phyloP scores from a whole-genome alignment of 1,139 yeast species.

The Magnusiomyces paraingens region DNA sequence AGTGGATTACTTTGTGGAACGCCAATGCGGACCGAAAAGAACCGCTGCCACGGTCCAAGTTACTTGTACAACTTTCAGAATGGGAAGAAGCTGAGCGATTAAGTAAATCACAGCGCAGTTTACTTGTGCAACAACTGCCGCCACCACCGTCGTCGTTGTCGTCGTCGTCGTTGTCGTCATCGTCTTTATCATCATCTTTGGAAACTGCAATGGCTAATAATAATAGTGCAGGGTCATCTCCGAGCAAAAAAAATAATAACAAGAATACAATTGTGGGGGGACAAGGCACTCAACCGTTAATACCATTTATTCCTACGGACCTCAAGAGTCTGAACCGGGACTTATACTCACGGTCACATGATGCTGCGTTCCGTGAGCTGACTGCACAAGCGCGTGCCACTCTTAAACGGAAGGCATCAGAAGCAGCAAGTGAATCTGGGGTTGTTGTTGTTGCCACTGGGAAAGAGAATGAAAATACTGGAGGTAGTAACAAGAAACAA shows the following conservation, averaged over 20 bases:
- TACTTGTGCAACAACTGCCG: background rate
- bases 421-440: too few relatives aligned
- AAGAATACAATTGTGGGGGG: background rate
- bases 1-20: constrained; percentile 73
- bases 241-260: constrained; percentile 21
- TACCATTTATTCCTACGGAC: background rate
- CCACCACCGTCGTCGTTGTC: background rate
- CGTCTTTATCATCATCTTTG: background rate
- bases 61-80: constrained; percentile 50
- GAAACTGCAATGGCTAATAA: constrained; percentile 9
- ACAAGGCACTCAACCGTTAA: background rate
- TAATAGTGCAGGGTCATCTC: constrained; percentile 19
- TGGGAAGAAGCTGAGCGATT: constrained; percentile 51
- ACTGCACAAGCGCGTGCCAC: constrained; percentile 17
- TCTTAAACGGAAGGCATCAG: constrained; percentile 16
- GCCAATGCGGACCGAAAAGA: constrained; percentile 72
- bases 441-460: too few relatives aligned
- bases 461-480: too few relatives aligned
- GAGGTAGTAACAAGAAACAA: background rate
- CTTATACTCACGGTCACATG: constrained; percentile 13
- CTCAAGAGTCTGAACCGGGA: constrained; percentile 1
- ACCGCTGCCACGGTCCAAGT: constrained; percentile 52
- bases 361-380: constrained; percentile 18
- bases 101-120: background rate
- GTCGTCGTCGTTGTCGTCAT: constrained; percentile 9